Conservation (phyloP, 306 rosid genomes). For the Echinosophora koreensis region DNA sequence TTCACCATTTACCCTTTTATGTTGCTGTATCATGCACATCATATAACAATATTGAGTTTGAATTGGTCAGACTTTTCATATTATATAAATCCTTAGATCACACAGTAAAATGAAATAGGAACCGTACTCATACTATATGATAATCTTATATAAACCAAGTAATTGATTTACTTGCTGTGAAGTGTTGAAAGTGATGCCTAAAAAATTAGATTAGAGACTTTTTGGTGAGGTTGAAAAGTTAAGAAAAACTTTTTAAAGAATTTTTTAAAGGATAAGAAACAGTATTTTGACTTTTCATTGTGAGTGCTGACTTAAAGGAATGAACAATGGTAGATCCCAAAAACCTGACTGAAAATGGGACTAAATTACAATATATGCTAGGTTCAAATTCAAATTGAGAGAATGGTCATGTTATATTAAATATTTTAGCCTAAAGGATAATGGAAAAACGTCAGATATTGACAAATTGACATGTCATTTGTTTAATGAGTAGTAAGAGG, state of each 20-base stretch:
- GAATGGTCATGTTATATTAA: not conserved
- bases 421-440: not conserved
- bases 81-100: not conserved
- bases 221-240: not conserved
- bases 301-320: slow-evolving; percentile 5
- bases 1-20: too few species aligned
- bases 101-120: not conserved
- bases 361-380: not conserved
- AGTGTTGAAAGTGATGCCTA: not conserved
- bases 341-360: slow-evolving; percentile 13
- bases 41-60: not conserved
- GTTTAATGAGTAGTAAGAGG: slow-evolving; percentile 1
- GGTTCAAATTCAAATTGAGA: not conserved
- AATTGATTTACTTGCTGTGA: slow-evolving; percentile 11
- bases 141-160: not conserved
- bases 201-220: slow-evolving; percentile 19
- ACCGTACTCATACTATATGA: not conserved
- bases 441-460: not conserved
- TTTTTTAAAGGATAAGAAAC: not conserved
- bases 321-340: not conserved
- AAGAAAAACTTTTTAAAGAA: not conserved
- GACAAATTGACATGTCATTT: not conserved
- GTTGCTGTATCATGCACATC: slow-evolving; percentile 13
- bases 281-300: slow-evolving; percentile 8
- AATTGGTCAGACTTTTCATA: not conserved